Conservation (phyloP, 345 rosid genomes). For the Gynandropsis gynandra region DNA sequence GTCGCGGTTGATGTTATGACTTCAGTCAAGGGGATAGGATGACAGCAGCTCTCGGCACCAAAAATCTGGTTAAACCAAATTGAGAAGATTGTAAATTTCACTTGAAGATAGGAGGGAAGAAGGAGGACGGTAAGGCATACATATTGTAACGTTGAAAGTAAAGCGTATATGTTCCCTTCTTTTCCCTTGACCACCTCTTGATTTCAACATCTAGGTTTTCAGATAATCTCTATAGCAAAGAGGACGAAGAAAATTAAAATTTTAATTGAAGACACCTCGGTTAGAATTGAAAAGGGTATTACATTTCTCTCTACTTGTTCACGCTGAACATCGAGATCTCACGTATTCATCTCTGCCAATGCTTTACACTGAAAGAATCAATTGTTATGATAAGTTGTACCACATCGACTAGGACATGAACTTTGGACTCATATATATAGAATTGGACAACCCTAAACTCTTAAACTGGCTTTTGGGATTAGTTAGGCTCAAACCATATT, state of each 20-base stretch:
- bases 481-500: too few species aligned
- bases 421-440: too few species aligned
- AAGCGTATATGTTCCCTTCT: slow-evolving; percentile 90
- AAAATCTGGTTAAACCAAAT: slow-evolving; percentile 51
- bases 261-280: not conserved
- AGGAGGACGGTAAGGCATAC: slow-evolving; percentile 32
- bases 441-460: too few species aligned
- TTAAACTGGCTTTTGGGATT: slow-evolving; percentile 19
- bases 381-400: not conserved
- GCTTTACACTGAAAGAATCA: slow-evolving; percentile 72
- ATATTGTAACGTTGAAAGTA: slow-evolving; percentile 92
- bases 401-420: too few species aligned
- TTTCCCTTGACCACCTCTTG: slow-evolving; percentile 95
- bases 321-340: slow-evolving; percentile 79
- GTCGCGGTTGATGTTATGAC: slow-evolving; percentile 91
- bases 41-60: slow-evolving; percentile 87
- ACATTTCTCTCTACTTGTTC: slow-evolving; percentile 92
- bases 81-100: not conserved
- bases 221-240: slow-evolving; percentile 59
- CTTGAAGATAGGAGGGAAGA: not conserved
- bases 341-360: slow-evolving; percentile 87
- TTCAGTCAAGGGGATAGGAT: slow-evolving; percentile 87
- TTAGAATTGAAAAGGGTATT: slow-evolving; percentile 12
- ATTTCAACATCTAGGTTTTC: slow-evolving; percentile 88
- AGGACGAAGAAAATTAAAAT: not conserved